Evolutionary conservation across 495 filamentous ascomycete genomes (phyloP).

Genomic region (Amniculicola lignicola): DNA sequence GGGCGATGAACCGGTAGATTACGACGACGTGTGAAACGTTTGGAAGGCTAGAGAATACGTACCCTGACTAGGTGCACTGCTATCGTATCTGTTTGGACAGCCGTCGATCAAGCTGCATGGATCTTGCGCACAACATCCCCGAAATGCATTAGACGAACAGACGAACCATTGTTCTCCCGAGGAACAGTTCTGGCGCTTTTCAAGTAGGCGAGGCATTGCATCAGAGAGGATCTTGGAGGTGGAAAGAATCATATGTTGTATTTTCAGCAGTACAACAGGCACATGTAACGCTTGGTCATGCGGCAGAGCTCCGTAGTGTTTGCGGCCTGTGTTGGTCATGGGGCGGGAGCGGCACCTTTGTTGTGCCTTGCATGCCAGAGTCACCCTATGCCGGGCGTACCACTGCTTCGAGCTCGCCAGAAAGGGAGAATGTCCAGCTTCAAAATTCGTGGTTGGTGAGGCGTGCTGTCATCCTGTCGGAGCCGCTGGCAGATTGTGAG

Average conservation of each 20-base stretch:
- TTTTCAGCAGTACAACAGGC: not conserved
- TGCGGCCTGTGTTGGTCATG: not conserved
- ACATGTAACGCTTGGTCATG: not conserved
- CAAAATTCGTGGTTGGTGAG: too few species aligned
- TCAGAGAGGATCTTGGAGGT: not conserved
- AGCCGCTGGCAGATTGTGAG: too few species aligned
- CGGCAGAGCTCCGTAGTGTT: too few species aligned
- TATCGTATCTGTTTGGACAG: not conserved
- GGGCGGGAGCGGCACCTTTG: conserved; percentile 2
- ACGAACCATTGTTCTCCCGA: not conserved
- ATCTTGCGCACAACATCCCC: conserved; percentile 15
- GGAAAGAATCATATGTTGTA: not conserved
- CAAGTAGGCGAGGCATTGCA: conserved; percentile 2
- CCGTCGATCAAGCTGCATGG: conserved; percentile 4
- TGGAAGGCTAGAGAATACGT: conserved; percentile 6
- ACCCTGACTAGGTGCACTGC: conserved; percentile 7
- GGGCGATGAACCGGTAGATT: not conserved
- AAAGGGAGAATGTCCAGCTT: too few species aligned
- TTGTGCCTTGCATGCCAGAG: conserved; percentile 4
- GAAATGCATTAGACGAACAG: not conserved
- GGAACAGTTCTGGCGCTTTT: conserved; percentile 4
- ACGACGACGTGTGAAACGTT: not conserved
- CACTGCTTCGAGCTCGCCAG: too few species aligned
- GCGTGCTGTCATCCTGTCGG: too few species aligned
- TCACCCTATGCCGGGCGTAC: too few species aligned